Conservation (phyloP, 768 basidiomycete species). For the button mushroom (Agaricus bisporus) region DNA sequence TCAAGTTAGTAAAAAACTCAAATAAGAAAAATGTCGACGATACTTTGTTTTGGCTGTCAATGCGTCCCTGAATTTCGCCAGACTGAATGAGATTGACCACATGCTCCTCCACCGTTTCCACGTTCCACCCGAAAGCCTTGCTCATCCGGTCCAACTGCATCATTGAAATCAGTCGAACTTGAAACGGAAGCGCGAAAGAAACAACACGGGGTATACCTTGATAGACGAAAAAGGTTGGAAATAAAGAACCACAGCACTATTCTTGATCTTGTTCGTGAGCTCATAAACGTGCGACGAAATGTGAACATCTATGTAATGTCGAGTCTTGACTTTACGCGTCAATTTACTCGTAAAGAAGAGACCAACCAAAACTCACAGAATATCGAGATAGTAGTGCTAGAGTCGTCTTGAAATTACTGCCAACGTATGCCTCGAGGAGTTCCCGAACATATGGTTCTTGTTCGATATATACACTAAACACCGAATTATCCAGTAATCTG, state of each 20-base stretch:
- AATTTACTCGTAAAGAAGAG: background rate
- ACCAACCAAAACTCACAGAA: constrained; percentile 42
- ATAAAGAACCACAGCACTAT: constrained; percentile 78
- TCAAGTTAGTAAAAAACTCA: background rate
- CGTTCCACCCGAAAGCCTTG: constrained; percentile 74
- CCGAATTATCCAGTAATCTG: constrained; percentile 60
- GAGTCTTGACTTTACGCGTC: constrained; percentile 41
- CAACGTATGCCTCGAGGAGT: constrained; percentile 79
- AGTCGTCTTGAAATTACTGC: constrained; percentile 79
- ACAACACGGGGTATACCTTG: constrained; percentile 13
- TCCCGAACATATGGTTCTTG: constrained; percentile 85
- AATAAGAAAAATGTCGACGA: constrained; percentile 5
- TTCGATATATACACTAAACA: constrained; percentile 74
- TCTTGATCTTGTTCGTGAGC: constrained; percentile 64
- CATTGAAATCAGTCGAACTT: background rate
- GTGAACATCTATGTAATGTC: constrained; percentile 75
- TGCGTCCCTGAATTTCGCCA: constrained; percentile 73
- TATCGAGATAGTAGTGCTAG: constrained; percentile 68
- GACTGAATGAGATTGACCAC: constrained; percentile 75
- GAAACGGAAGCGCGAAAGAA: background rate
- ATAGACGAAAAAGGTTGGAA: constrained; percentile 89
- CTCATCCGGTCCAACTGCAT: constrained; percentile 72
- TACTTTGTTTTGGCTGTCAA: constrained; percentile 89
- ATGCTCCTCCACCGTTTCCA: constrained; percentile 64
- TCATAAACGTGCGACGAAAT: constrained; percentile 60